Evolutionary conservation across 495 filamentous ascomycete genomes (phyloP).

Genomic region (Talaromyces adpressus): DNA sequence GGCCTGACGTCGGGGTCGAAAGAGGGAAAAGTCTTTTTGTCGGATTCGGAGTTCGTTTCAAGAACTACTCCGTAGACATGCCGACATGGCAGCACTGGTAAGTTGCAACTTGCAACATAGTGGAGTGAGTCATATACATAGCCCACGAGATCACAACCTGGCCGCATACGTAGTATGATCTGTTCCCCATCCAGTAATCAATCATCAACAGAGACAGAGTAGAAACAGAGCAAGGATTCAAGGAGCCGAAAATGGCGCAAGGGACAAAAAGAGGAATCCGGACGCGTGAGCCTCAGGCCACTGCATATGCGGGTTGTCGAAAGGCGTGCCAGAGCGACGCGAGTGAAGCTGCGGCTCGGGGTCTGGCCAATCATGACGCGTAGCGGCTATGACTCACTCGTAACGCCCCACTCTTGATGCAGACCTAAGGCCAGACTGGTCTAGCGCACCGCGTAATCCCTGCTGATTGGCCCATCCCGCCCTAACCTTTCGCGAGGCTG

Average conservation of each 20-base stretch:
- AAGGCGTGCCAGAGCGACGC: background rate
- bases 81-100: background rate
- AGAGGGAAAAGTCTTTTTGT: background rate
- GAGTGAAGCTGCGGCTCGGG: background rate
- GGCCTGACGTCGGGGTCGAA: slow-evolving; percentile 5
- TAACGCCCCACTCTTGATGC: background rate
- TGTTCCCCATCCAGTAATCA: background rate
- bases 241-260: background rate
- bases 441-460: background rate
- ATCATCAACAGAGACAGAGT: too few species aligned
- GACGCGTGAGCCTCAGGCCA: background rate
- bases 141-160: background rate
- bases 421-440: background rate
- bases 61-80: background rate
- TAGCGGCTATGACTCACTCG: background rate
- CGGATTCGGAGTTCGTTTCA: background rate
- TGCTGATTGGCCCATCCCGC: background rate
- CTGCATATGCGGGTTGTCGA: background rate
- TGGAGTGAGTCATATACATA: slow-evolving; percentile 5
- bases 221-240: background rate
- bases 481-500: background rate
- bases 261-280: background rate
- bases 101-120: background rate
- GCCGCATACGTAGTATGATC: background rate
- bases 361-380: background rate